Evolutionary conservation across 352 stramenopile genomes (phyloP).

Genomic region (Saprolegnia diclina): DNA sequence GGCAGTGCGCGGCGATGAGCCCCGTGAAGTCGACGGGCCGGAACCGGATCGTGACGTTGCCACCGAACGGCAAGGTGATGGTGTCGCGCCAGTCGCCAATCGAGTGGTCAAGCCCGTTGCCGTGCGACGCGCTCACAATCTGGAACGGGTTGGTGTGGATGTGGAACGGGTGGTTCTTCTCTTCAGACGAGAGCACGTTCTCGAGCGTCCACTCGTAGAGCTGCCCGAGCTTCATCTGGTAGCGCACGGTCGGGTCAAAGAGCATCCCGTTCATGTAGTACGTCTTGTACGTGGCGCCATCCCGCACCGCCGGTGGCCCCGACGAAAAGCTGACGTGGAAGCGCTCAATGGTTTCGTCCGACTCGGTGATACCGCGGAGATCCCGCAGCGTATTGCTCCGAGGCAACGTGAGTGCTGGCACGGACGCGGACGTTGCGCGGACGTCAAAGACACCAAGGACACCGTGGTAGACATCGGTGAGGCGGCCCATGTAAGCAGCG

Average conservation of each 20-base stretch:
- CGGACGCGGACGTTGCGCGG: conserved; percentile 32
- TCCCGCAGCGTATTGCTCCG: neutral
- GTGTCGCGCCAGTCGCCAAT: conserved; percentile 79
- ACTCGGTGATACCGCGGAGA: neutral
- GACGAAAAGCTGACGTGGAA: conserved; percentile 18
- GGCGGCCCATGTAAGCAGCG: conserved; percentile 44
- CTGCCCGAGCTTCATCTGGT: conserved; percentile 44
- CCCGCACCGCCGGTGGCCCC: conserved; percentile 20
- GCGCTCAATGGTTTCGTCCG: neutral
- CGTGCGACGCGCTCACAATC: conserved; percentile 64
- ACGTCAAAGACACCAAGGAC: conserved; percentile 61
- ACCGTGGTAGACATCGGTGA: conserved; percentile 54
- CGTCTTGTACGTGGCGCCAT: conserved; percentile 64
- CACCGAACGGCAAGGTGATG: conserved; percentile 60
- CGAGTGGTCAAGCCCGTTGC: conserved; percentile 58
- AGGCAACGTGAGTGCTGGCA: conserved; percentile 29
- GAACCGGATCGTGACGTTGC: conserved; percentile 81
- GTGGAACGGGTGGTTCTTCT: conserved; percentile 81
- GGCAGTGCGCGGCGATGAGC: conserved; percentile 62
- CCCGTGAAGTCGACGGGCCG: conserved; percentile 58
- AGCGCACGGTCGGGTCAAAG: conserved; percentile 45
- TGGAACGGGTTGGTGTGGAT: conserved; percentile 83
- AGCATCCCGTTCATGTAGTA: conserved; percentile 67
- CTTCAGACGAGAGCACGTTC: conserved; percentile 45
- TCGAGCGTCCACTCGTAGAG: conserved; percentile 75